Percentiles rank a stretch among this genome's conserved stretches.
phyloP scores from a whole-genome alignment of 495 filamentous ascomycete genomes.

The Lineolata rhizophorae region DNA sequence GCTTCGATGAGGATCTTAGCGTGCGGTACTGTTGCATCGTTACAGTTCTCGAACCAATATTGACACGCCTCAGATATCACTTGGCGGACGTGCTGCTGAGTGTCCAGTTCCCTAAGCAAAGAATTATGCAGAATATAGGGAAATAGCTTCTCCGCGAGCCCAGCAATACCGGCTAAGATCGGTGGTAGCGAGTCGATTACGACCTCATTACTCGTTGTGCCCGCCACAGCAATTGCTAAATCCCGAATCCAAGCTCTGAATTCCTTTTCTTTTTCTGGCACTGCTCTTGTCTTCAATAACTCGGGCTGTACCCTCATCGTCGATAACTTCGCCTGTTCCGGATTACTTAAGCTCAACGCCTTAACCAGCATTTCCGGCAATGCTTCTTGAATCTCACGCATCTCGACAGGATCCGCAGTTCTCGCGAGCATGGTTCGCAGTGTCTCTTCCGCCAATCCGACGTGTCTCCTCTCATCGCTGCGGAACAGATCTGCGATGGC shows the following conservation, averaged over 20 bases:
- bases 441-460: constrained; percentile 57
- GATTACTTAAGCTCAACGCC: no score
- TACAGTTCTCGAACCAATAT: constrained; percentile 25
- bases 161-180: constrained; percentile 6
- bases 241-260: constrained; percentile 36
- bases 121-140: constrained; percentile 42
- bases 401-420: constrained; percentile 1
- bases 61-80: constrained; percentile 26
- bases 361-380: no score
- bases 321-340: no score
- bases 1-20: constrained; percentile 46
- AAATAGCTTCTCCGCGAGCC: constrained; percentile 13
- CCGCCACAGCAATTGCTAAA: constrained; percentile 37
- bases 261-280: constrained; percentile 1
- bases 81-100: constrained; percentile 24
- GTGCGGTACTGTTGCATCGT: constrained; percentile 17
- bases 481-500: constrained; percentile 46
- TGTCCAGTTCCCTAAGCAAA: constrained; percentile 33
- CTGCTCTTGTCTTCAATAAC: no score
- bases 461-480: constrained; percentile 34
- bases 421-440: constrained; percentile 55
- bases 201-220: constrained; percentile 34
- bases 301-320: no score
- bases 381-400: constrained; percentile 7
- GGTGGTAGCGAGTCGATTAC: constrained; percentile 21